Evolutionary conservation across 495 filamentous ascomycete species (phyloP), one percentile per base, ranked within the genome.

Genomic region (Cercophora scortea): DNA sequence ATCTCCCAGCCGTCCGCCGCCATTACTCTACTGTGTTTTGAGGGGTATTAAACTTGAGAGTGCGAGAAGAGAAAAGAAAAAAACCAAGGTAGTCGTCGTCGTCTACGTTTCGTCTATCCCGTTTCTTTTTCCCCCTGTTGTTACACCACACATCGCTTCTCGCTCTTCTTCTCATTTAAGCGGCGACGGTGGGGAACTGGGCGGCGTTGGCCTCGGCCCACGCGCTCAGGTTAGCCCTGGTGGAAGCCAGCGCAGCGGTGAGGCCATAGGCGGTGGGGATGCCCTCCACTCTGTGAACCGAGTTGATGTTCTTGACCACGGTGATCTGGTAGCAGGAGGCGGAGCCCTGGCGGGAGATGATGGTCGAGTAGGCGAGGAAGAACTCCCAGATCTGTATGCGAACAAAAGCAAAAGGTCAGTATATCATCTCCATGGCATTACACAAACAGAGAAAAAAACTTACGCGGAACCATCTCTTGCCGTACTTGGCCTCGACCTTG

Each of bases 251-350:
- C 51, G 94, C 90, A 38, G 83, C 90, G n/a, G 68, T 68, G 47
- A 98, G 79, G 45, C 76, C 84, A 56, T 80, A 89, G 60, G 96
- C 90, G 42, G 73, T 81, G 6, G 75, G 61, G 57, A 96, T 80
- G 45, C 92, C 93, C 66, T 97, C 90, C 55, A 95, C 72, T 58
- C 93, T 88, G 75, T 98, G 93, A 50, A 85, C 93, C 25, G 89
- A 88, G 78, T 98, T 98, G 75, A 96, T 80, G 72, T 97, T 98
- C 86, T 98, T 98, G 70, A 96, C 89, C 46, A 94, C 71, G 15
- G 82, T 87, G 67, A 98, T 90, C 76, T 97, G 94, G 76, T 86
- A 98, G 81, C 94, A 97, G 42, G 90, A 91, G 46, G 93, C 94
- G 59, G 77, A 79, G 53, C 93, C 93, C 72, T 98, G 93, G 61